Base-by-base conservation (phyloP, 306 rosid genomes). In the Dryas octopetala region DNA sequence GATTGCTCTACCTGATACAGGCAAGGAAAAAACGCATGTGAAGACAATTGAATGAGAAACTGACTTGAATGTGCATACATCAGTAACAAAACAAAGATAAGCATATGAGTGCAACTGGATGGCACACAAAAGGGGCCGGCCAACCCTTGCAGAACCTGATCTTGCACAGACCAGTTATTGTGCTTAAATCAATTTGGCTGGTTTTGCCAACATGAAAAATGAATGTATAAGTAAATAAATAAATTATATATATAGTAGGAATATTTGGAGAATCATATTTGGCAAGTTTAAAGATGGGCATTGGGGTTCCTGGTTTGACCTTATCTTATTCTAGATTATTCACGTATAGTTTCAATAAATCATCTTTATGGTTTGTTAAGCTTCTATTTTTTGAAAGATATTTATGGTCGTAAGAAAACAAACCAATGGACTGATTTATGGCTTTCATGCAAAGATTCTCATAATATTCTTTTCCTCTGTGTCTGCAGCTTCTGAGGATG, bases 391-490 rank as follows among this genome's bases (percentile, higher is more conserved):
- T 7, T 19, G 11, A 19, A 59, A 52, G 5, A 62, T 49, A 26
- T 38, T 65, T 41, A 54, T 13, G 15, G 51, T 26, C 26, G 71
- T 59, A 66, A 73, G 76, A 69, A 4, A 11, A 82, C 91, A 48
- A 62, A 95, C 97, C 97, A 58, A 95, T 95, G 75, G 98, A 91
- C 84, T 95, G 97, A 88, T 95, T 95, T 66, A 95, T 97, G 53
- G 98, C 97, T 78, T 95, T 95, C 97, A 95, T 91, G 97, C 98
- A 95, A 70, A 95, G 95, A 83, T 95, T 95, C 80, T 95, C 96
- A 41, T 95, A 95, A 71, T 95, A 90, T 55, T 91, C 93, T 86
- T 83, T 94, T 71, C 97, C 98, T 88, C 93, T 86, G 80, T 60
- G 82, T 67, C 77, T 89, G 89, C 97, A 89, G 83, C 91, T 87